Evolutionary conservation across 352 stramenopile genomes (phyloP), one percentile per base, ranked within the genome.

Genomic region (Phytophthora aleatoria): DNA sequence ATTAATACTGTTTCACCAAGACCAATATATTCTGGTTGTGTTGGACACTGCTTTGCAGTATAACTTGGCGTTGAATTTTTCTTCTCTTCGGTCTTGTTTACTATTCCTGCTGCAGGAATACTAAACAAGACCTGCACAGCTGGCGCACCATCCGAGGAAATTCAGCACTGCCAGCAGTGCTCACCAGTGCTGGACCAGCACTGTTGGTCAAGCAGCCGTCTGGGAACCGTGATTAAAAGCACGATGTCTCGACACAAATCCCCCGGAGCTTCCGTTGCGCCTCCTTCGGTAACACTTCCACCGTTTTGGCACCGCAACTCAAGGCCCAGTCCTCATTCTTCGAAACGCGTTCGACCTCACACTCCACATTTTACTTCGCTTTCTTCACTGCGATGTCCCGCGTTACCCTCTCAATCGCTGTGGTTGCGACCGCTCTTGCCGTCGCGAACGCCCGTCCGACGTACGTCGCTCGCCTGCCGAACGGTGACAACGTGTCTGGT

Each of bases 391-490:
- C 5, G 35, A 74, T 71, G 61, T 36, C 49, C 11, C 61, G 56
- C 35, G 30, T 43, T 30, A 61, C 61, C 13, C 26, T 67, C 5
- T 74, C 67, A 0, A 33, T 74, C 50, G 59, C 55, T 44, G 39
- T 74, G 0, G 41, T 64, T 11, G 50, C 61, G 24, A 63, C 57
- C 24, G 57, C 55, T 9, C 30, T 50, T n/a, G 70, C 57, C 8
- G 31, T 65, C 36, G 66, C 68, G 28, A 63, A 53, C 50, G 72
- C 69, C 1, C 64, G 50, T 10, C 57, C 61, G 30, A 43, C 48
- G 3, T 77, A 81, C 65, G 48, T 69, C 13, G 57, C 64, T 16
- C 50, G 41, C 10, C 26, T 81, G 16, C 69, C 73, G 12, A 81
- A 81, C 45, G 73, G 73, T 9, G 69, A 52, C 39, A 71, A 71